Percentiles rank a stretch among this genome's conserved stretches.
phyloP scores from a whole-genome alignment of 2,329 filamentous ascomycete genomes.

The Beauveria sp. region DNA sequence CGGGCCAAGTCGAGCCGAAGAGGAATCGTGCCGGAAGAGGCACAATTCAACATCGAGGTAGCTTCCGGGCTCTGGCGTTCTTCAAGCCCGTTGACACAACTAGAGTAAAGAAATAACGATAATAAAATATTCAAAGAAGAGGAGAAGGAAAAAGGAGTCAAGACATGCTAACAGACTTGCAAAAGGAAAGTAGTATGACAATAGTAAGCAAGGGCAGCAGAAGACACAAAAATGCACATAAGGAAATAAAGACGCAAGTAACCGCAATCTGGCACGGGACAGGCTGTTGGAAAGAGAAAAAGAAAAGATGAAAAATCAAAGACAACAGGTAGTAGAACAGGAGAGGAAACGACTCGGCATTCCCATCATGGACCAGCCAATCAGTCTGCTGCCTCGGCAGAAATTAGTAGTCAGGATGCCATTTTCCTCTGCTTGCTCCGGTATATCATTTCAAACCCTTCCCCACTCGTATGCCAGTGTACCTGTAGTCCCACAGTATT shows the following conservation, averaged over 20 bases:
- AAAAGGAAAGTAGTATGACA: slow-evolving; percentile 21
- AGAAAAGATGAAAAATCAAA: slow-evolving; percentile 30
- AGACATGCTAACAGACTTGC: slow-evolving; percentile 17
- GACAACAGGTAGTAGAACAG: slow-evolving; percentile 21
- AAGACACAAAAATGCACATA: slow-evolving; percentile 11
- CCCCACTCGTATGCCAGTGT: slow-evolving; percentile 11
- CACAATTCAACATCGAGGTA: not conserved
- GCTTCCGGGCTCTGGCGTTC: not conserved
- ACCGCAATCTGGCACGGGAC: slow-evolving; percentile 28
- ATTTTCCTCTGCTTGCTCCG: slow-evolving; percentile 20
- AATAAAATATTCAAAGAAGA: slow-evolving; percentile 50
- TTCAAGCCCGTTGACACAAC: slow-evolving; percentile 9
- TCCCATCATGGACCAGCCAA: slow-evolving; percentile 46
- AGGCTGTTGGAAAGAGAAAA: slow-evolving; percentile 27
- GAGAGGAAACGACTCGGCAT: slow-evolving; percentile 27
- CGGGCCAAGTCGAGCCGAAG: slow-evolving; percentile 22
- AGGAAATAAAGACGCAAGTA: slow-evolving; percentile 4
- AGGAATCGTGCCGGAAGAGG: slow-evolving; percentile 5
- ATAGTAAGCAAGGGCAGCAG: not conserved
- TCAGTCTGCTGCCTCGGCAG: slow-evolving; percentile 32
- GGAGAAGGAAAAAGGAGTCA: slow-evolving; percentile 39
- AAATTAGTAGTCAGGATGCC: slow-evolving; percentile 32
- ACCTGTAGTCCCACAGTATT: slow-evolving; percentile 12
- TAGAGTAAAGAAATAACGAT: slow-evolving; percentile 13
- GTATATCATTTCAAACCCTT: slow-evolving; percentile 13